Conservation (phyloP, 2,329 filamentous ascomycete genomes). For the Sarocladium strictum region DNA sequence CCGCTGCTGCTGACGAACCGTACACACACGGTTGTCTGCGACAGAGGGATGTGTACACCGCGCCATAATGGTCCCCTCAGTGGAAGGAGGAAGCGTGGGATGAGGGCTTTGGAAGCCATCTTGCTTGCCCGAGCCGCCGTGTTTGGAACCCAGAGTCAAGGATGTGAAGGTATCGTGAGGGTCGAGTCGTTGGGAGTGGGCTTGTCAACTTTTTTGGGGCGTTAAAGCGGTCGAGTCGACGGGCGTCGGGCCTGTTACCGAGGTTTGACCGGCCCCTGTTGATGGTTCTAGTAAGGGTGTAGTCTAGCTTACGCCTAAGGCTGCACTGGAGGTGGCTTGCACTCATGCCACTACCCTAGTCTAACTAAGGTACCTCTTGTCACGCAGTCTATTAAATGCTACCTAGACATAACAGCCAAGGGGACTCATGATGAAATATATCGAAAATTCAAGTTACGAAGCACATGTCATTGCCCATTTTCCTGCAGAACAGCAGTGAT, state of each 20-base stretch:
- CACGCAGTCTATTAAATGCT: no score
- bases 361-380: no score
- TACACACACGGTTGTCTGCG: slow-evolving; percentile 26
- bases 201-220: slow-evolving; percentile 1
- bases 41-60: slow-evolving; percentile 27
- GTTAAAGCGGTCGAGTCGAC: neutral
- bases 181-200: slow-evolving; percentile 1
- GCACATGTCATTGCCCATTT: no score
- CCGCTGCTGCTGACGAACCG: slow-evolving; percentile 22
- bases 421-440: no score
- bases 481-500: no score
- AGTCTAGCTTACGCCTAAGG: neutral
- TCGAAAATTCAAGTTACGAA: no score
- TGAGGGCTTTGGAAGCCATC: slow-evolving; percentile 45
- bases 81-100: slow-evolving; percentile 64
- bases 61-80: slow-evolving; percentile 53
- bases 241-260: slow-evolving; percentile 5
- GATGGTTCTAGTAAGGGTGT: neutral
- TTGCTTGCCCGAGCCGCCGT: no score
- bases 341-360: no score
- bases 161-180: slow-evolving; percentile 4
- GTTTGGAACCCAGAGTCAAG: no score
- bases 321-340: neutral
- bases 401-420: no score
- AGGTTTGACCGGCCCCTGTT: slow-evolving; percentile 6